Conservation (phyloP, 208 protist species). For the Crithidia fasciculata region DNA sequence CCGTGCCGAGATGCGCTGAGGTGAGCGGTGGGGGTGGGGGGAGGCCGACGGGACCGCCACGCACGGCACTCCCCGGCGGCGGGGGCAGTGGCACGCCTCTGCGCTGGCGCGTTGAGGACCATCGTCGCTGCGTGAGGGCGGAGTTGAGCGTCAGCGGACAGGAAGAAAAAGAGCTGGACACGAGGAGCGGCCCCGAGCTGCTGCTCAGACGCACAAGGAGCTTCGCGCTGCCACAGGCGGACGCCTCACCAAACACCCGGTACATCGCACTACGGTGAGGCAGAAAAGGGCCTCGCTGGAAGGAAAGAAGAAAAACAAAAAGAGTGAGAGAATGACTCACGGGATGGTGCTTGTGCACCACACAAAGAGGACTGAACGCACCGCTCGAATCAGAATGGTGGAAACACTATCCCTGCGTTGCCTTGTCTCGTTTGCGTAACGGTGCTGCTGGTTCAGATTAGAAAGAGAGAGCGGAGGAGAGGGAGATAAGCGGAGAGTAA, state of each 20-base stretch:
- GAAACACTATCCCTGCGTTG: too few relatives aligned
- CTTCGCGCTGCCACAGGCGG: not conserved
- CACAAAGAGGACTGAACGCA: too few relatives aligned
- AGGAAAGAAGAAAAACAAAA: not conserved
- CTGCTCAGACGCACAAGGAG: too few relatives aligned
- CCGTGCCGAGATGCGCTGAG: constrained; percentile 26
- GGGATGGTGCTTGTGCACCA: too few relatives aligned
- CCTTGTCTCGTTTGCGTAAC: too few relatives aligned
- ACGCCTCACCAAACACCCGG: not conserved
- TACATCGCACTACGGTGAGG: not conserved
- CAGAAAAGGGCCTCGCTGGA: not conserved
- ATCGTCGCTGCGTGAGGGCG: not conserved
- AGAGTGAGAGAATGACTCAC: too few relatives aligned
- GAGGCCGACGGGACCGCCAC: constrained; percentile 3
- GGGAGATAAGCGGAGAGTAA: too few relatives aligned
- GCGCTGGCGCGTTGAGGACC: not conserved
- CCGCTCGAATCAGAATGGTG: too few relatives aligned
- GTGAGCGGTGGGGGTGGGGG: constrained; percentile 40
- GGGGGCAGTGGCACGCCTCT: constrained; percentile 5
- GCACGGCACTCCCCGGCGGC: not conserved
- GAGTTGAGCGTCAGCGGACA: not conserved
- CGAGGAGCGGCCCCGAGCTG: too few relatives aligned
- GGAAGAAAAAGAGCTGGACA: not conserved
- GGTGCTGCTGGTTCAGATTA: too few relatives aligned
- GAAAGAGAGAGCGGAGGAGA: too few relatives aligned